phyloP scores from a whole-genome alignment of 495 filamentous ascomycete species.

The Aspergillus saccharolyticus region DNA sequence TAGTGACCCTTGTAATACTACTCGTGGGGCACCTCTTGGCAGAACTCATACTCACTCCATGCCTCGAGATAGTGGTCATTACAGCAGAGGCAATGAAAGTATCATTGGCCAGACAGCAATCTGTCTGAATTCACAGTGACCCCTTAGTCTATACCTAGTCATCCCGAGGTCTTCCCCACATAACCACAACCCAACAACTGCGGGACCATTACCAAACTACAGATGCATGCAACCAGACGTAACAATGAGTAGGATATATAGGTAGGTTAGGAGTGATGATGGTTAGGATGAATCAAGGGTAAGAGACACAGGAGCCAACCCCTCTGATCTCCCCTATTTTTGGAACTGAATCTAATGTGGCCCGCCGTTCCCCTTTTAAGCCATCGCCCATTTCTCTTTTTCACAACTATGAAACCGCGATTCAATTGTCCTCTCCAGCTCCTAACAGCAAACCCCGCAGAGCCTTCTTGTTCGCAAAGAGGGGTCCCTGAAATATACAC shows the following conservation, averaged over 20 bases:
- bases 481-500: not conserved
- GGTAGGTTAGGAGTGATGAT: slow-evolving; percentile 1
- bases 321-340: slow-evolving; percentile 1
- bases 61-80: too few species aligned
- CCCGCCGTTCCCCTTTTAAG: not conserved
- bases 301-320: not conserved
- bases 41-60: too few species aligned
- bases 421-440: not conserved
- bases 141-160: too few species aligned
- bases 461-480: not conserved
- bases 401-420: not conserved
- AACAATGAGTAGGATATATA: not conserved
- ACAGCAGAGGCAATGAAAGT: too few species aligned
- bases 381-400: not conserved
- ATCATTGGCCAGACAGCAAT: too few species aligned
- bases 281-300: not conserved
- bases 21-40: too few species aligned
- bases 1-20: too few species aligned
- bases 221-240: not conserved
- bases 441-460: not conserved
- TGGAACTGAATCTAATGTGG: not conserved
- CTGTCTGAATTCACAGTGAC: too few species aligned
- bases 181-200: too few species aligned
- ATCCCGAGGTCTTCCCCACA: too few species aligned
- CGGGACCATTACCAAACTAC: not conserved